Evolutionary conservation across 1,284 basidiomycete species (phyloP).

Genomic region (Tilletia walkeri): DNA sequence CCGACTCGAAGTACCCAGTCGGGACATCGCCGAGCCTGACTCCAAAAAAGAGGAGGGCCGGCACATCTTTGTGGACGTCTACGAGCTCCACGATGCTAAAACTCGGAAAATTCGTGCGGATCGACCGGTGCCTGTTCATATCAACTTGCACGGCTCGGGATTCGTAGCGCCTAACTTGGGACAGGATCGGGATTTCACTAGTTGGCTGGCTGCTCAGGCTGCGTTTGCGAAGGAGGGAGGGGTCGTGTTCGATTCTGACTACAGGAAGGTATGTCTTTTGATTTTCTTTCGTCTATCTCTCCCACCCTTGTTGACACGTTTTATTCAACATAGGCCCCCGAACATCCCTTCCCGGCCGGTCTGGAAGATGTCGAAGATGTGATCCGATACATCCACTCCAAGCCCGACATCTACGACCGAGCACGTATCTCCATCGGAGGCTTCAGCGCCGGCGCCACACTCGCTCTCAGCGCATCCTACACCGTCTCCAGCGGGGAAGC

Average conservation of each 20-base stretch:
- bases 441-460: slow-evolving; percentile 46
- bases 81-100: slow-evolving; percentile 18
- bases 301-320: too few species aligned
- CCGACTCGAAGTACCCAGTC: slow-evolving; percentile 16
- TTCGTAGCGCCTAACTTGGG: slow-evolving; percentile 36
- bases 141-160: slow-evolving; percentile 35
- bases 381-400: slow-evolving; percentile 13
- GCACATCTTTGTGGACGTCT: slow-evolving; percentile 32
- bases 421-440: slow-evolving; percentile 39
- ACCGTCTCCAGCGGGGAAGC: slow-evolving; percentile 1
- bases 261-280: slow-evolving; percentile 33
- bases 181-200: slow-evolving; percentile 27
- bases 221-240: not conserved
- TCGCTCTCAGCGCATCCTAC: slow-evolving; percentile 34
- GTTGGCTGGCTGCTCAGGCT: not conserved
- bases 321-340: slow-evolving; percentile 30
- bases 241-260: slow-evolving; percentile 41
- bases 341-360: slow-evolving; percentile 44
- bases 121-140: slow-evolving; percentile 27
- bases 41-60: slow-evolving; percentile 21
- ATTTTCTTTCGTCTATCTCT: not conserved
- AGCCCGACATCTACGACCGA: slow-evolving; percentile 21
- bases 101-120: slow-evolving; percentile 7
- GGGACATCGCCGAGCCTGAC: not conserved
- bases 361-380: slow-evolving; percentile 37